These are phyloP conservation scores for Penicillium pancosmium DNA, from an alignment of 495 filamentous ascomycete species.

Conservation along the genomic window DNA sequence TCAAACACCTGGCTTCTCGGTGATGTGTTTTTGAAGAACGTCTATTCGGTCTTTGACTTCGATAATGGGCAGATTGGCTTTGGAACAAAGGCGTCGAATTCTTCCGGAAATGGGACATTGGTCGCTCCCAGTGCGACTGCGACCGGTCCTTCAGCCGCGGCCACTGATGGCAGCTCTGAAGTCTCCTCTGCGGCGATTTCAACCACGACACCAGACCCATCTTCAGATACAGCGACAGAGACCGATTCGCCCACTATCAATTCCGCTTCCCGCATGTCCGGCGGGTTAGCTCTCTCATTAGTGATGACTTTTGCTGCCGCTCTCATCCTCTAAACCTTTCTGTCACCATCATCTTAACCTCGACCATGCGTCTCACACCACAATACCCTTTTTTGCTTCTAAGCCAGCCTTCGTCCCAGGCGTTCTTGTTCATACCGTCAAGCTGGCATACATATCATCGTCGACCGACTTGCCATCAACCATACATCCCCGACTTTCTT, in stretches of 20 bases:
- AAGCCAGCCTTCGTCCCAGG: not conserved
- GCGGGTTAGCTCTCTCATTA: not conserved
- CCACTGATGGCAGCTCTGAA: not conserved
- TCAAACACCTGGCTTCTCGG: constrained; percentile 71
- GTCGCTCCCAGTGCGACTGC: constrained; percentile 13
- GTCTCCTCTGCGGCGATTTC: constrained; percentile 5
- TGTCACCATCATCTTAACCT: not conserved
- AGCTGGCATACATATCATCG: not conserved
- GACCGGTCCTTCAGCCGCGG: constrained; percentile 3
- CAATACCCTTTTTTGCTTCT: not conserved
- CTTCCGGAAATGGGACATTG: constrained; percentile 22
- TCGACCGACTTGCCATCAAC: constrained; percentile 5
- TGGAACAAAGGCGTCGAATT: constrained; percentile 26
- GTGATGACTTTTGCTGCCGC: constrained; percentile 4
- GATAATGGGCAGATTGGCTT: constrained; percentile 51
- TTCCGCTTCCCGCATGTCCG: constrained; percentile 7
- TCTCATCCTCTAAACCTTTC: not conserved
- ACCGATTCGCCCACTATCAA: constrained; percentile 2
- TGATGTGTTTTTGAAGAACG: constrained; percentile 85
- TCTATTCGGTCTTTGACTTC: constrained; percentile 83
- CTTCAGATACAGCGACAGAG: not conserved
- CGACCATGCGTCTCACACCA: not conserved
- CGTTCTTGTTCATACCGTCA: constrained; percentile 12
- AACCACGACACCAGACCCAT: not conserved
- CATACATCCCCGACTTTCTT: constrained; percentile 1